Conservation (phyloP, 2,329 filamentous ascomycete genomes). For the Paramyrothecium roridum region DNA sequence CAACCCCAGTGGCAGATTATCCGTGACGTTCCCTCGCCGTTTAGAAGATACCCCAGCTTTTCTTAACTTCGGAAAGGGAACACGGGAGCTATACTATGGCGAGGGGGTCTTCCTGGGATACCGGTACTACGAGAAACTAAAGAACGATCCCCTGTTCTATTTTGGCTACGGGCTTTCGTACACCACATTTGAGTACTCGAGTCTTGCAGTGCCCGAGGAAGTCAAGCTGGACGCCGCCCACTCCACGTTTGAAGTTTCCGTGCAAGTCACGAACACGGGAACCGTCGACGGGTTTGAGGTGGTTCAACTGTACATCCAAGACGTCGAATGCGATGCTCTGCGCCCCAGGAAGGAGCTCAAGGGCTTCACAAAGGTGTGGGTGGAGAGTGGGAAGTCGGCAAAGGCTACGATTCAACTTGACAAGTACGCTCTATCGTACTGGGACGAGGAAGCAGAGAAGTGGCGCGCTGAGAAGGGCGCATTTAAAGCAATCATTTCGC, state of each 20-base stretch:
- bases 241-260: not conserved
- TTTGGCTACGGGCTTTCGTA: conserved; percentile 52
- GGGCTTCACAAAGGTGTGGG: not conserved
- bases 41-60: conserved; percentile 64
- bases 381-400: not conserved
- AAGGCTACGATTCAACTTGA: not conserved
- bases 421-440: conserved; percentile 5
- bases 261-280: conserved; percentile 3
- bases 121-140: conserved; percentile 61
- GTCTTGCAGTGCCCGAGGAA: not conserved
- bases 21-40: conserved; percentile 60
- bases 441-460: conserved; percentile 1
- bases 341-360: conserved; percentile 1
- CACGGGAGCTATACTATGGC: conserved; percentile 61
- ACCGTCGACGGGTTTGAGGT: conserved; percentile 2
- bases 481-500: conserved; percentile 1
- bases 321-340: not conserved
- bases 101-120: conserved; percentile 71
- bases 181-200: conserved; percentile 48
- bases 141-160: conserved; percentile 59
- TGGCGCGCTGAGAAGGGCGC: conserved; percentile 4
- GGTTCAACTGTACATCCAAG: conserved; percentile 1
- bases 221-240: not conserved
- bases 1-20: conserved; percentile 60
- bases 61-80: conserved; percentile 68